These are phyloP conservation scores for Alternaria solani DNA, from an alignment of 2,329 filamentous ascomycete genomes.

Conservation along the genomic window DNA sequence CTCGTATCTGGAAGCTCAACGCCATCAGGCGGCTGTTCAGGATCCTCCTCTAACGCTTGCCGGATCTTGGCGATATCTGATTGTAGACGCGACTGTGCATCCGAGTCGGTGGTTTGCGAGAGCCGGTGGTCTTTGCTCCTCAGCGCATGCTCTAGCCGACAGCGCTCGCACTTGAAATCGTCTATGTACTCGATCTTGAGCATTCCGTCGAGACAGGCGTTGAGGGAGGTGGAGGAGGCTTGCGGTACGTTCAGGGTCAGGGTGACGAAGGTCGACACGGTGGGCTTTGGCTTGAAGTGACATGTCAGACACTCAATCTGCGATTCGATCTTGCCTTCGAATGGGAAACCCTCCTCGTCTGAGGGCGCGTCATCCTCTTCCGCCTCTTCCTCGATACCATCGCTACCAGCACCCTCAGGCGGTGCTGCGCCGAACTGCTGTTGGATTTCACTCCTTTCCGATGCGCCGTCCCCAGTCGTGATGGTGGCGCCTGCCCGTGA, in stretches of 20 bases:
- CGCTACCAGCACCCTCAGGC: constrained; percentile 30
- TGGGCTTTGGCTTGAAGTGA: constrained; percentile 85
- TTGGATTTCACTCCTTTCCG: constrained; percentile 34
- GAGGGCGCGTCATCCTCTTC: constrained; percentile 21
- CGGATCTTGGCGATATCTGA: constrained; percentile 71
- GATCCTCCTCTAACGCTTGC: constrained; percentile 77
- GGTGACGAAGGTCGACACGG: constrained; percentile 86
- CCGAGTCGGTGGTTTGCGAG: constrained; percentile 46
- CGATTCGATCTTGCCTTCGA: constrained; percentile 92
- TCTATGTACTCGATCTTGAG: constrained; percentile 96
- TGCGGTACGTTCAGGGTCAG: constrained; percentile 92
- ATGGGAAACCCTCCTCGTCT: constrained; percentile 79
- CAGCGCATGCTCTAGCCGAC: constrained; percentile 82
- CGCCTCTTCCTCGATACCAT: constrained; percentile 45
- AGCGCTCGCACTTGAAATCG: constrained; percentile 95
- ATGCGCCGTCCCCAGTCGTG: constrained; percentile 26
- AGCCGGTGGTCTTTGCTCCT: constrained; percentile 69
- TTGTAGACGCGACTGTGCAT: constrained; percentile 60
- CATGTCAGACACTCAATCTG: constrained; percentile 93
- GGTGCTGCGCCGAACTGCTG: constrained; percentile 33
- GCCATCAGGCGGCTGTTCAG: constrained; percentile 76
- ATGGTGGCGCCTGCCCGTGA: constrained; percentile 38
- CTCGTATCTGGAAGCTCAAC: constrained; percentile 78
- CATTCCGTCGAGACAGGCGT: constrained; percentile 89
- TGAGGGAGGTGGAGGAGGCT: constrained; percentile 77